Conservation (phyloP, 768 basidiomycete genomes). For the Sporobolomyces pararoseus region DNA sequence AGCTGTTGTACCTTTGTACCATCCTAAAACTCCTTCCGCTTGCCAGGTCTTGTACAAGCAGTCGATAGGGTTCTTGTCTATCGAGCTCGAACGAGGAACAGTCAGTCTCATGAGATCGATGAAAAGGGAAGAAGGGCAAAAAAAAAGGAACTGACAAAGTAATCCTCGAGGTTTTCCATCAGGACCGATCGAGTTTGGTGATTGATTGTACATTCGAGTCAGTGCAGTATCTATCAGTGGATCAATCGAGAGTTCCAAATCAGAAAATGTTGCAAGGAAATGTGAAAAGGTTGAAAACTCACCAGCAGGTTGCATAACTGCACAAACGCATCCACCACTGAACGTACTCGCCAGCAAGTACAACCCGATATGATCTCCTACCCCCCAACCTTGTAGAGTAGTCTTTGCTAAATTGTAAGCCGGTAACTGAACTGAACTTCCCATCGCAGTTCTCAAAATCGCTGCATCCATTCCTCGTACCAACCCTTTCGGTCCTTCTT, state of each 20-base stretch:
- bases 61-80: constrained; percentile 85
- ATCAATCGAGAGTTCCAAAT: neutral
- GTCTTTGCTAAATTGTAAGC: constrained; percentile 92
- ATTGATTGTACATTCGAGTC: constrained; percentile 95
- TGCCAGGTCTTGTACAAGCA: constrained; percentile 94
- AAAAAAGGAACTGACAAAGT: constrained; percentile 27
- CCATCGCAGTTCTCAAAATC: constrained; percentile 88
- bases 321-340: constrained; percentile 75
- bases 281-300: too few species aligned
- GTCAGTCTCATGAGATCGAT: neutral
- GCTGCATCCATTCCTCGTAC: constrained; percentile 90
- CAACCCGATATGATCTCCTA: constrained; percentile 76
- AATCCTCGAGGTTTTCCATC: constrained; percentile 60
- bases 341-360: constrained; percentile 82
- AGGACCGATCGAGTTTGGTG: constrained; percentile 62
- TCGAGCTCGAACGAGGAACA: neutral
- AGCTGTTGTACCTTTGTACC: constrained; percentile 96
- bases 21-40: constrained; percentile 82
- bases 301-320: constrained; percentile 87
- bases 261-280: constrained; percentile 1
- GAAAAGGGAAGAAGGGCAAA: neutral
- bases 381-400: constrained; percentile 64
- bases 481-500: constrained; percentile 74
- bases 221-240: constrained; percentile 56
- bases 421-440: constrained; percentile 89